phyloP scores from a whole-genome alignment of 495 filamentous ascomycete genomes.

The Parathielavia hyrcaniae region DNA sequence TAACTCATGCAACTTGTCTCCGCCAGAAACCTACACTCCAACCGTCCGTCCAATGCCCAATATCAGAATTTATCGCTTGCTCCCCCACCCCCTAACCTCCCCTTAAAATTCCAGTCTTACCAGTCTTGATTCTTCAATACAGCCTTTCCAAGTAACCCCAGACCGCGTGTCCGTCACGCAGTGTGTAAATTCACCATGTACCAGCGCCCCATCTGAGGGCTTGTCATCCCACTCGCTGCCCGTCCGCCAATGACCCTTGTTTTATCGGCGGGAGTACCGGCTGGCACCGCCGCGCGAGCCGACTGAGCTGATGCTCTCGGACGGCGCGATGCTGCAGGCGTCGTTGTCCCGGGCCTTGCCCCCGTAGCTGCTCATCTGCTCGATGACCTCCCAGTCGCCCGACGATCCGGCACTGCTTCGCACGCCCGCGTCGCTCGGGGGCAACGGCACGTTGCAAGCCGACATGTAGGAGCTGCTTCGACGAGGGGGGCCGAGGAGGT shows the following conservation, averaged over 20 bases:
- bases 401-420: slow-evolving; percentile 2
- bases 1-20: too few relatives aligned
- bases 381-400: slow-evolving; percentile 14
- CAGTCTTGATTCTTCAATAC: too few relatives aligned
- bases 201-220: too few relatives aligned
- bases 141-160: too few relatives aligned
- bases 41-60: too few relatives aligned
- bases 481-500: slow-evolving; percentile 16
- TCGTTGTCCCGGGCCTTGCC: slow-evolving; percentile 4
- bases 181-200: too few relatives aligned
- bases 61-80: too few relatives aligned
- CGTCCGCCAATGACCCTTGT: not conserved
- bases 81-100: too few relatives aligned
- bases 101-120: too few relatives aligned
- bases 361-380: slow-evolving; percentile 4
- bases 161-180: too few relatives aligned
- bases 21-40: too few relatives aligned
- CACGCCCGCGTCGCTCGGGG: slow-evolving; percentile 11
- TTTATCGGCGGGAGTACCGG: not conserved
- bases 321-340: slow-evolving; percentile 22
- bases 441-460: slow-evolving; percentile 14
- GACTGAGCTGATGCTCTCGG: slow-evolving; percentile 27
- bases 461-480: slow-evolving; percentile 19
- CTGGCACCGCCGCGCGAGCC: slow-evolving; percentile 14
- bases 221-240: not conserved